Base-by-base conservation (phyloP, 192 early-diverging fungal genomes). In the Thamnidium elegans region DNA sequence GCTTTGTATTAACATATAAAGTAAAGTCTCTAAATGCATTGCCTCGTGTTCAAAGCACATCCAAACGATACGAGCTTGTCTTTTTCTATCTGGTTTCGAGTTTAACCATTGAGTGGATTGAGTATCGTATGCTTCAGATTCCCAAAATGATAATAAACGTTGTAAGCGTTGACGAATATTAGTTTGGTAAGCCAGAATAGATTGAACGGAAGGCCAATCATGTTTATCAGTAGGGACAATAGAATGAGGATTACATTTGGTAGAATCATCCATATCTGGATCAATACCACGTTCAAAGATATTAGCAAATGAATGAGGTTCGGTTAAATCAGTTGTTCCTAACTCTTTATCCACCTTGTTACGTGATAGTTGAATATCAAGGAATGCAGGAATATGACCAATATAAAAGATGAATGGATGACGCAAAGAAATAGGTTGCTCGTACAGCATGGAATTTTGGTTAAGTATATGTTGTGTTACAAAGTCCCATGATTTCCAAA, bases 231-330 rank as follows among this genome's bases (percentile, higher is more conserved):
- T 68, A 0, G 88, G 87, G 0, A 87, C 73, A 21, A 78, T 74
- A 0, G 92, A 94, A 68, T 97, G 95, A 4, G 80, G 70, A 71
- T 97, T 86, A 76, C 89, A 91, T 8, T 81, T 76, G 0, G 83
- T 72, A 3, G 85, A 84, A 60, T 89, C 83, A 14, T 93, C 88
- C 59, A 94, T 76, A 61, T 91, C 89, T 1, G 95, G 94, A 65
- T 97, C 93, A 61, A 97, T 95, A 6, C 95, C 95, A 13, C 95
- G 90, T 79, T 97, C 92, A 86, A 97, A 97, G 70, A 92, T 92
- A 30, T 81, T 73, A 8, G 85, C 78, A 77, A 82, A 96, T 9
- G 71, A 50, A 15, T 53, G 55, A 7, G 92, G 90, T 63, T 86
- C 81, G 0, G 88, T 83, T 6, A 83, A 68, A 1, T 17, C 20